phyloP scores from a whole-genome alignment of 768 basidiomycete genomes.

The Strobilomyces confusus region DNA sequence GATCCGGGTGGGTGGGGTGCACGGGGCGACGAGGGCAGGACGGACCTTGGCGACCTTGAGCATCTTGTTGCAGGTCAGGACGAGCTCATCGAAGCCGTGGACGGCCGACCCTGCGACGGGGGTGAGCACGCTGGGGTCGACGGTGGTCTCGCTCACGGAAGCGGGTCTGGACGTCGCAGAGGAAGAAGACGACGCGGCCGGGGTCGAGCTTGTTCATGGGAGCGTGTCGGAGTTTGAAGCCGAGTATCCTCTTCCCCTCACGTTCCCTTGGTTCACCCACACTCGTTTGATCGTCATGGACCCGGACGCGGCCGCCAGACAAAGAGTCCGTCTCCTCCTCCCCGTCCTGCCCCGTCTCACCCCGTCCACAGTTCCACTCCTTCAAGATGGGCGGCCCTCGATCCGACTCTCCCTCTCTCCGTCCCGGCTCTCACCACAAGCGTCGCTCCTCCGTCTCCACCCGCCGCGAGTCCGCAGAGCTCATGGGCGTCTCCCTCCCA shows the following conservation, averaged over 20 bases:
- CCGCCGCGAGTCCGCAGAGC: slow-evolving; percentile 82
- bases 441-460: slow-evolving; percentile 88
- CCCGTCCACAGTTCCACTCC: slow-evolving; percentile 53
- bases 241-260: slow-evolving; percentile 19
- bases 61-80: slow-evolving; percentile 70
- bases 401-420: slow-evolving; percentile 38
- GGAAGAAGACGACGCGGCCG: slow-evolving; percentile 53
- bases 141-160: slow-evolving; percentile 47
- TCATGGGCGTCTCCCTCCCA: slow-evolving; percentile 80
- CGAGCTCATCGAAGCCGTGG: slow-evolving; percentile 66
- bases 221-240: slow-evolving; percentile 25
- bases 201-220: slow-evolving; percentile 32
- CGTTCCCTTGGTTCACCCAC: slow-evolving; percentile 4
- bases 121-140: slow-evolving; percentile 6
- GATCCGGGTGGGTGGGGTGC: not conserved
- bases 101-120: slow-evolving; percentile 45
- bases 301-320: slow-evolving; percentile 35
- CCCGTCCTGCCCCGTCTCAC: not conserved
- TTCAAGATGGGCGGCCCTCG: slow-evolving; percentile 62
- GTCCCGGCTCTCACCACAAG: slow-evolving; percentile 71
- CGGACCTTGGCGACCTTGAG: slow-evolving; percentile 66
- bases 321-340: slow-evolving; percentile 32
- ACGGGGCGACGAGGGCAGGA: not conserved
- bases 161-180: slow-evolving; percentile 81
- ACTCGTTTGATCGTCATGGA: slow-evolving; percentile 38